Evolutionary conservation across 495 filamentous ascomycete species (phyloP).

Genomic region (Talaromyces stipitatus): DNA sequence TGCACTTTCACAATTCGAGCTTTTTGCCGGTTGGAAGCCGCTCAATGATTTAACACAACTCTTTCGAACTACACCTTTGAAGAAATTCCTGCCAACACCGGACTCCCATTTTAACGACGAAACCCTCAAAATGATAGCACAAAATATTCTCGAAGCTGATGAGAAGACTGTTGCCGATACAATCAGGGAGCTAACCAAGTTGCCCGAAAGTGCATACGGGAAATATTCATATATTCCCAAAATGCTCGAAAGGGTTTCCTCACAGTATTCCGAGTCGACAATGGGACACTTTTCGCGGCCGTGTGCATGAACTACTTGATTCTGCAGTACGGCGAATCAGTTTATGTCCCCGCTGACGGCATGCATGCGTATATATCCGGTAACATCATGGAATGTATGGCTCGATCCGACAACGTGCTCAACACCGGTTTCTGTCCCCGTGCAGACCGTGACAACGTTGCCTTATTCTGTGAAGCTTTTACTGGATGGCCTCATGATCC

Average conservation of each 20-base stretch:
- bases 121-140: slow-evolving; percentile 51
- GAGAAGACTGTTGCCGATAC: slow-evolving; percentile 43
- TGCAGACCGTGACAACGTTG: slow-evolving; percentile 52
- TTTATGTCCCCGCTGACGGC: slow-evolving; percentile 71
- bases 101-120: slow-evolving; percentile 48
- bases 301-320: slow-evolving; percentile 67
- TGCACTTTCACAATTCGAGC: slow-evolving; percentile 67
- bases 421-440: slow-evolving; percentile 68
- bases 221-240: slow-evolving; percentile 50
- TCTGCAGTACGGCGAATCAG: slow-evolving; percentile 55
- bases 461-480: slow-evolving; percentile 52
- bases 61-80: slow-evolving; percentile 46
- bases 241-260: slow-evolving; percentile 54
- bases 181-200: slow-evolving; percentile 38
- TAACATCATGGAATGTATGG: slow-evolving; percentile 83
- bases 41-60: slow-evolving; percentile 51
- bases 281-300: slow-evolving; percentile 57
- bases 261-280: slow-evolving; percentile 52
- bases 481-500: slow-evolving; percentile 53
- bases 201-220: slow-evolving; percentile 44
- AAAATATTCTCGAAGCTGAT: slow-evolving; percentile 45
- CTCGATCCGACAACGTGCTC: slow-evolving; percentile 70
- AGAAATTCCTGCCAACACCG: slow-evolving; percentile 42
- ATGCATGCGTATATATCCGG: slow-evolving; percentile 74
- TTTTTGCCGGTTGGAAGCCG: slow-evolving; percentile 72